phyloP scores from a whole-genome alignment of 2,329 filamentous ascomycete genomes.

The Colletotrichum liaoningense region DNA sequence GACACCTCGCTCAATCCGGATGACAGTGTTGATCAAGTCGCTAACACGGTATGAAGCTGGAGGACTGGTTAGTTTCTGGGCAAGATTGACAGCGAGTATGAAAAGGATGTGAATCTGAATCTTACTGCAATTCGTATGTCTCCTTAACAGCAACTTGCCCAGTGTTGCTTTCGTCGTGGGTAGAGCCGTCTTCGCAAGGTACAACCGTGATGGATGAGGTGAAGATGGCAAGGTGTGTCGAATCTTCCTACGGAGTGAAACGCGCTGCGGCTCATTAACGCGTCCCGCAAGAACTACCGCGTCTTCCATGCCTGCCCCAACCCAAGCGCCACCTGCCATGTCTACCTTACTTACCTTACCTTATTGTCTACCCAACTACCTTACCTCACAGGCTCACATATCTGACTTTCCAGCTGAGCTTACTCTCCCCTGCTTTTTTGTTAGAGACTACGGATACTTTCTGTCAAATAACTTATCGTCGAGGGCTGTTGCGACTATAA shows the following conservation, averaged over 20 bases:
- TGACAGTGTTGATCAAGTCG: conserved; percentile 17
- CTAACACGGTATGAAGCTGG: conserved; percentile 25
- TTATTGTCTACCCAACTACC: not conserved
- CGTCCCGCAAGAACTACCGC: conserved; percentile 29
- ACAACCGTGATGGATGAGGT: conserved; percentile 5
- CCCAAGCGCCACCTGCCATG: conserved; percentile 12
- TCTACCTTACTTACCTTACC: not conserved
- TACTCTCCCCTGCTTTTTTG: conserved; percentile 45
- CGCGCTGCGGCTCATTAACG: conserved; percentile 34
- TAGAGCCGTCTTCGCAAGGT: not conserved
- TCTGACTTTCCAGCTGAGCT: not conserved
- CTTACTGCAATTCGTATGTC: not conserved
- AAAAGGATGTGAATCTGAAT: not conserved
- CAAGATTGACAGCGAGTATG: not conserved
- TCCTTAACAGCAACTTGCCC: too few relatives aligned
- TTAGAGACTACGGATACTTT: conserved; percentile 6
- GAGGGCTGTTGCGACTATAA: not conserved
- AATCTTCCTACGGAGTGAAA: conserved; percentile 26
- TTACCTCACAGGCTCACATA: not conserved
- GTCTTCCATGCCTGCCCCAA: conserved; percentile 1
- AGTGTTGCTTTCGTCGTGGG: not conserved
- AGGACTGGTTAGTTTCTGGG: not conserved
- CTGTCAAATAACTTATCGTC: not conserved
- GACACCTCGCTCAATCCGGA: conserved; percentile 18
- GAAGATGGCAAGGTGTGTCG: conserved; percentile 20